phyloP scores from a whole-genome alignment of 352 stramenopile species.

The Phytophthora kernoviae region DNA sequence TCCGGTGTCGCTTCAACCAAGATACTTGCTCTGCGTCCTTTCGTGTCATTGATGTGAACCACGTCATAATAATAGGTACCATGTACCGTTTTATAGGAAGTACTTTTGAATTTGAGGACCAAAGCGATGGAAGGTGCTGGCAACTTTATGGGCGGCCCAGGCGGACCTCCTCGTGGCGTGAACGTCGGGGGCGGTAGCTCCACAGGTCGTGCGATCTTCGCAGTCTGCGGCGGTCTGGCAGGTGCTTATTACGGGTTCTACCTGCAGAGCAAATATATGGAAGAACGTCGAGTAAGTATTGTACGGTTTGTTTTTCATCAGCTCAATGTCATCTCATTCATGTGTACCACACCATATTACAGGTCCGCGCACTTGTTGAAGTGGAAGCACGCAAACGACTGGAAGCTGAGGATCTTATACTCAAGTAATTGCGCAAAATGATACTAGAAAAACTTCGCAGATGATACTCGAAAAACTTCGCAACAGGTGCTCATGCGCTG shows the following conservation, averaged over 20 bases:
- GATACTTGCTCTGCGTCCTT: neutral
- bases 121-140: constrained; percentile 18
- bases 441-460: neutral
- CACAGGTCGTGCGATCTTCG: constrained; percentile 68
- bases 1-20: neutral
- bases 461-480: neutral
- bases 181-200: constrained; percentile 79
- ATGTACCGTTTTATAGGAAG: too few species aligned
- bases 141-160: constrained; percentile 16
- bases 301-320: neutral
- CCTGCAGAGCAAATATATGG: constrained; percentile 84
- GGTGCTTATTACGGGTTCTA: constrained; percentile 85
- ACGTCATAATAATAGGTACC: too few species aligned
- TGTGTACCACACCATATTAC: neutral
- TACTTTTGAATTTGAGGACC: constrained; percentile 8
- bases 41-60: too few species aligned
- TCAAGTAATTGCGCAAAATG: constrained; percentile 10
- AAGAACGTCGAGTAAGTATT: constrained; percentile 65
- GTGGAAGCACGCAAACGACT: constrained; percentile 65
- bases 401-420: constrained; percentile 43
- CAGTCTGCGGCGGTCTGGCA: constrained; percentile 64
- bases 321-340: neutral
- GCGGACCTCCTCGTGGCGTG: constrained; percentile 40
- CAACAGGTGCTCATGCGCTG: neutral
- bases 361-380: constrained; percentile 70